Evolutionary conservation across 306 rosid species (phyloP), one percentile per base, ranked within the genome.

Genomic region (Dicorynia guianensis): DNA sequence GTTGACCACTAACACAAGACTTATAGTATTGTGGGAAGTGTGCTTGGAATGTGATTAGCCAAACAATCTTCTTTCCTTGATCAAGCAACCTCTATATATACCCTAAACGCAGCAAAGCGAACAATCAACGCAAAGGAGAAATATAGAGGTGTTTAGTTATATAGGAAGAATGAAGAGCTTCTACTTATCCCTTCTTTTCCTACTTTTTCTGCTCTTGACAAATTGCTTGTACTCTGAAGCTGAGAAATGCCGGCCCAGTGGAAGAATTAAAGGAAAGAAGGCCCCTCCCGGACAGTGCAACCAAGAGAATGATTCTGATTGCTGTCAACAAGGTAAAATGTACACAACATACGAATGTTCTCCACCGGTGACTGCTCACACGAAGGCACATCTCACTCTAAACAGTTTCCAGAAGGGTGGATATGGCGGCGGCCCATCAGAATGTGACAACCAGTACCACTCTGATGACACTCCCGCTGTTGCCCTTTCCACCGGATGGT

Each of bases 221-320:
- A 47, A 46, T 3, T 74, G 44, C 40, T 40, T 43, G 3, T 20
- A 14, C 0, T 8, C 43, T 56, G 74, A 82, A 7, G 77, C 69
- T 33, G 36, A 39, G 0, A 72, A 19, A 0, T 74, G 79, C 19
- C 10, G 49, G 1, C 53, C 79, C 0, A 74, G 71, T 49, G 71
- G 71, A 1, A 50, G 19, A 25, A 38, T 52, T 0, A 63, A 0
- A 15, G 79, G 79, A 1, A 50, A 49, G 77, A 58, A 48, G 34
- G 54, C 83, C 46, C 83, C 81, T 7, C 20, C 13, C 0, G 71
- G 61, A 19, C 43, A 83, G 19, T 83, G 86, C 58, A 83, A 83
- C 70, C 5, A 5, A 1, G 62, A 58, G 2, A 47, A 84, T 3
- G 6, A 74, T 25, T 78, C 83, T 0, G 81, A 63, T 3, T 83